Base-by-base conservation (phyloP, 768 basidiomycete genomes). In the Coprinopsis cinerea region DNA sequence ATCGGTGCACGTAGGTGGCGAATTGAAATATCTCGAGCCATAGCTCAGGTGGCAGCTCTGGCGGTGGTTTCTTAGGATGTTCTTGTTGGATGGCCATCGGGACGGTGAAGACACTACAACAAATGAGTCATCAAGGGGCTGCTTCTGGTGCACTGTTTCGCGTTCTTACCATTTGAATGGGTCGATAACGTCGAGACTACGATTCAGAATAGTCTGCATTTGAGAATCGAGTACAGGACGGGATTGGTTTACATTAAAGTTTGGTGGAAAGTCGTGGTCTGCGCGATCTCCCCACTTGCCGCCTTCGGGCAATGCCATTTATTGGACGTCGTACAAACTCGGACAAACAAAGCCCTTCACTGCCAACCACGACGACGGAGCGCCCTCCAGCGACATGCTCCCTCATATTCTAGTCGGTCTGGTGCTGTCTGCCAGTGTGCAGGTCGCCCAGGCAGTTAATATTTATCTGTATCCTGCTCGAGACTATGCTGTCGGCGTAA, bases 21-120 rank as follows among this genome's bases (percentile, higher is more conserved):
- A 76, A 78, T 48, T 76, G 70, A 59, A 81, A 78, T 30, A 81
- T 81, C 53, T 79, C 77, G 17, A 77, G 65, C 74, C 76, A 77
- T 32, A 81, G 57, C 52, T 81, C 77, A 15, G 69, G 63, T 6
- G 77, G 75, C n/a, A 78, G 62, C 42, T 69, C 62, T 28, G 65
- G 66, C 14, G 57, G 61, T n/a, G 61, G 58, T 36, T 49, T 58
- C 23, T 23, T 43, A 15, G 41, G 27, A 28, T 4, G 44, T 32
- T 56, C 27, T 27, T 41, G 52, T 15, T 51, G 57, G 28, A 57
- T 35, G 25, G 55, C 55, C 27, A 51, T 48, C 28, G 50, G 26
- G 25, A 47, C 42, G 14, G 58, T 52, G 48, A 67, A 65, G 6
- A 54, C 50, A 57, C 67, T 68, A 49, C 39, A 37, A 55, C 43